A percentile compares a stretch with the other conserved stretches of the same genome.
Evolutionary conservation across 352 stramenopile genomes (phyloP).

Genomic region (Phytopythium mirpurense): DNA sequence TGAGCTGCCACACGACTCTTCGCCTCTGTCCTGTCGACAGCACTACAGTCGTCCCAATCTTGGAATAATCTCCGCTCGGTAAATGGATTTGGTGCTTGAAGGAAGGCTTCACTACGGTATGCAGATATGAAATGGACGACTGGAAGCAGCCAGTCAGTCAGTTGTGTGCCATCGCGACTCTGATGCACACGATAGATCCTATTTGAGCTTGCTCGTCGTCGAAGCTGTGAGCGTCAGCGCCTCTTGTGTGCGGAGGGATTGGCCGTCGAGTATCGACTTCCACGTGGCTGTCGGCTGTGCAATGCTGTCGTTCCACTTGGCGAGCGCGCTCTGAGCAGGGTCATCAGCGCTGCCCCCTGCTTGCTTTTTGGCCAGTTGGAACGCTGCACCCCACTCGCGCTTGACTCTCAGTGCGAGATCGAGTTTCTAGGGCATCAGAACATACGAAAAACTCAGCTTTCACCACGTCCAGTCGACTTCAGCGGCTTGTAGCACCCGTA

Average conservation of each 20-base stretch:
- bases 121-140: too few species aligned
- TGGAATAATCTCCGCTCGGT: too few species aligned
- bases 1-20: constrained; percentile 1
- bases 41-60: too few species aligned
- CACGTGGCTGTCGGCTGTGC: constrained; percentile 22
- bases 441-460: too few species aligned
- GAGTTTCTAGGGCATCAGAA: too few species aligned
- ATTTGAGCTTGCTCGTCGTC: background rate
- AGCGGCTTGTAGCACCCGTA: constrained; percentile 1
- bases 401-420: constrained; percentile 19
- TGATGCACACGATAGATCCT: too few species aligned
- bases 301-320: constrained; percentile 28
- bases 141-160: too few species aligned
- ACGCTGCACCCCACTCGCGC: constrained; percentile 19
- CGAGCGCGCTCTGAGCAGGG: constrained; percentile 9
- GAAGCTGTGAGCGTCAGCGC: constrained; percentile 16
- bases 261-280: constrained; percentile 20
- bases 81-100: too few species aligned
- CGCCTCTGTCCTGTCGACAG: background rate
- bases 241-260: constrained; percentile 26
- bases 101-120: too few species aligned
- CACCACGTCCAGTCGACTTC: background rate
- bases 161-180: too few species aligned
- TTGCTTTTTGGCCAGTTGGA: constrained; percentile 17
- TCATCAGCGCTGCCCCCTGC: background rate